phyloP scores from a whole-genome alignment of 257 asterid genomes.

The Petunia secreta region DNA sequence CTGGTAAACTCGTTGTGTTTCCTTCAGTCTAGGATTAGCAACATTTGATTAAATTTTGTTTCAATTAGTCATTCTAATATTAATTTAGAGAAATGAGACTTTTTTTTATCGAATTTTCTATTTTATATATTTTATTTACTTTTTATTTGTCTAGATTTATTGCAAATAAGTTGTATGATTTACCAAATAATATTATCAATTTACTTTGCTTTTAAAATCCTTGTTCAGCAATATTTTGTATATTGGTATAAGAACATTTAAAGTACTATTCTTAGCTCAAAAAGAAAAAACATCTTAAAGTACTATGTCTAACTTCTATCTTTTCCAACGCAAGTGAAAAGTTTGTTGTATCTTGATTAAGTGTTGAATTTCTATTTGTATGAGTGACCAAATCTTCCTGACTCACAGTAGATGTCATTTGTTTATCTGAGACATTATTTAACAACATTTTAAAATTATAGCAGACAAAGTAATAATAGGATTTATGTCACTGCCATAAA shows the following conservation, averaged over 20 bases:
- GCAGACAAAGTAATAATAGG: not conserved
- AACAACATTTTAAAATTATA: not conserved
- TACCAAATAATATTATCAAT: not conserved
- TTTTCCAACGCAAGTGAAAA: not conserved
- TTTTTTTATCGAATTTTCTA: too few relatives aligned
- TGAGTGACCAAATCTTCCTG: not conserved
- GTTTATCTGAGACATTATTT: not conserved
- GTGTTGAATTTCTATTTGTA: not conserved
- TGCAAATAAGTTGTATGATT: not conserved
- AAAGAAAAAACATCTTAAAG: not conserved
- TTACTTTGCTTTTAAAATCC: conserved; percentile 10
- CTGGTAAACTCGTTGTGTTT: not conserved
- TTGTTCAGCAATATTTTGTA: not conserved
- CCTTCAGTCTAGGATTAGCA: conserved; percentile 22
- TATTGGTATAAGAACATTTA: not conserved
- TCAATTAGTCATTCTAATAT: conserved; percentile 20
- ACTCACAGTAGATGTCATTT: conserved; percentile 3
- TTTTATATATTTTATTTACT: too few relatives aligned
- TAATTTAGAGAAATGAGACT: too few relatives aligned
- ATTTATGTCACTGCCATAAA: not conserved
- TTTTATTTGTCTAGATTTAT: conserved; percentile 8
- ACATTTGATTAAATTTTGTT: conserved; percentile 6
- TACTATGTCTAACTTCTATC: conserved; percentile 1
- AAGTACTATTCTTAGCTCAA: not conserved
- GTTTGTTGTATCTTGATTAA: not conserved